phyloP scores from a whole-genome alignment of 2,329 filamentous ascomycete species.

The Paraconiothyrium brasiliense region DNA sequence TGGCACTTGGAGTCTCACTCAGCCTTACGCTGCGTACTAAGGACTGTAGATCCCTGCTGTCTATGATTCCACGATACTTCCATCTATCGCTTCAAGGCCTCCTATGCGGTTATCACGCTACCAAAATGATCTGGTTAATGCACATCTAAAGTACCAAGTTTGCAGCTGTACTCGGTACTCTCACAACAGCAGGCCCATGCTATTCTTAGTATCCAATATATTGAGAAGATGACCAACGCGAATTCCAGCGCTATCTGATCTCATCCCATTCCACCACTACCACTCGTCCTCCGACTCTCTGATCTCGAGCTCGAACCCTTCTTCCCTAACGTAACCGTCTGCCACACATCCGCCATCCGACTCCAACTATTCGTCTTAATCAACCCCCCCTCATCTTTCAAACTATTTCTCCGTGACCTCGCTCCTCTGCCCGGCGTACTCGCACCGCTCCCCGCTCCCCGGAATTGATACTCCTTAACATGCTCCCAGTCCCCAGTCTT shows the following conservation, averaged over 20 bases:
- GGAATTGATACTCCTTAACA: constrained; percentile 49
- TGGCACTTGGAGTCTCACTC: constrained; percentile 21
- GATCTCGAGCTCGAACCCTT: not conserved
- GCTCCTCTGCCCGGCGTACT: constrained; percentile 1
- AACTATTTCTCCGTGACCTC: constrained; percentile 3
- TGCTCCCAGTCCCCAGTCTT: constrained; percentile 54
- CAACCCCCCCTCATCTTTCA: constrained; percentile 8
- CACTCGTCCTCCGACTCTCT: not conserved
- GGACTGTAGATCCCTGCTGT: not conserved
- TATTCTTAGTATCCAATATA: constrained; percentile 12
- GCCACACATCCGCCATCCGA: constrained; percentile 13
- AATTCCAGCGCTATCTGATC: not conserved
- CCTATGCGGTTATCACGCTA: not conserved
- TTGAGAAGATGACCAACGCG: not conserved
- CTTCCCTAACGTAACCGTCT: constrained; percentile 12
- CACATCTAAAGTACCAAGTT: not conserved
- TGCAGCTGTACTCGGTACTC: not conserved
- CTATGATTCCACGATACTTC: not conserved
- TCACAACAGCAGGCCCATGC: not conserved
- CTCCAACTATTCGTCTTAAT: constrained; percentile 12
- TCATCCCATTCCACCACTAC: not conserved
- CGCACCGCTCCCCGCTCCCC: not conserved
- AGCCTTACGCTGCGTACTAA: constrained; percentile 17
- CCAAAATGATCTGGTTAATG: not conserved
- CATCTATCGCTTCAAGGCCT: not conserved